Base-by-base conservation (phyloP, 345 rosid species). In the Linum lewisii region DNA sequence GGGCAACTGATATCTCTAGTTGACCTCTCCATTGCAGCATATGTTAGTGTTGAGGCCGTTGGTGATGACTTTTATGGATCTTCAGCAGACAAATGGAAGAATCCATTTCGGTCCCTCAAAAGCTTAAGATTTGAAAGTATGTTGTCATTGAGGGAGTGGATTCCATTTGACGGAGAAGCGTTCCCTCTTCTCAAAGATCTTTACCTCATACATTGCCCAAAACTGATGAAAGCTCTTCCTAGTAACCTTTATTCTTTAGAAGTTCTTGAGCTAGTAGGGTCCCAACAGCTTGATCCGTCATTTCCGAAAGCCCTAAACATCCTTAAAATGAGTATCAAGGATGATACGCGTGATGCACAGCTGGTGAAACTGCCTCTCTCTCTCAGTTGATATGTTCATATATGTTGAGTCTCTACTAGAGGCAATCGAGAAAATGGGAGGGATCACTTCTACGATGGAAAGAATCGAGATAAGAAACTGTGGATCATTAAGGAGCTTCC, bases 231-330 rank as follows among this genome's bases (percentile, higher is more conserved):
- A 21, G 56, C 20, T 44, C 38, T 69, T 21, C 68, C 73, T 4
- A 19, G 38, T 58, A 21, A 29, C 34, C 73, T 69, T 51, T 64
- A 64, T 16, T 63, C 64, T 63, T 47, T 69, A 23, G 21, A 6
- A 24, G 23, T 4, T 2, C 34, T 63, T 19, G 57, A 26, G 16
- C 29, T 63, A 18, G 14, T n/a, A 50, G 54, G 38, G 37, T 57
- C 63, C 21, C 54, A 25, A 16, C 51, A 62, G 37, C 67, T 69
- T 37, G 37, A 8, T 19, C 5, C 49, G 19, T 42, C 67, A 42
- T 44, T 69, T 51, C 68, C 64, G 42, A 44, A 21, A 24, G 63
- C 60, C 21, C 60, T 45, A 26, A 21, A 21, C 8, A n/a, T 69
- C 24, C 13, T 1, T 21, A 1, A 4, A 15, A 63, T 69, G 45